Evolutionary conservation across 164 flowering plant species (phyloP), one percentile per base, ranked within the genome.

Genomic region (Sedum album): DNA sequence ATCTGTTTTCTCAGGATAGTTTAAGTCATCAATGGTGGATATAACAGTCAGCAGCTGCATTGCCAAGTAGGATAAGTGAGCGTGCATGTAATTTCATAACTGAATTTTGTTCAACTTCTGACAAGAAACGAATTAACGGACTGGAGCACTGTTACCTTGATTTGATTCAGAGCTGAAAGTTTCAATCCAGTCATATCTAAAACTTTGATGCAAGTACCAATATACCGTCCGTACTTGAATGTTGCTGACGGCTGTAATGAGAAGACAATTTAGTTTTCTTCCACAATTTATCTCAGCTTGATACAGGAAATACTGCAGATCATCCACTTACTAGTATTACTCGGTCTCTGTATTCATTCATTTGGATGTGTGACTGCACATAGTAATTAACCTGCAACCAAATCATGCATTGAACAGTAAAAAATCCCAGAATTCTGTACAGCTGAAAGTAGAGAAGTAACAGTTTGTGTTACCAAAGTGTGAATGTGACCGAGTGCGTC

Each of bases 1-100:
- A 13, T 91, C 89, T 1, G 99, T 91, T 85, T 94, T 94, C 84
- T 94, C 99, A 35, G 99, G 99, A 74, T 91, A 94, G 75, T 94
- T 94, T 66, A 94, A 79, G 73, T 94, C 99, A 81, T 94, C 99
- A 69, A 94, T 83, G 30, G 95, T 88, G 57, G 96, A 82, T 75
- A 90, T 90, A 14, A 66, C 79, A 33, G 96, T 90, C 75, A 92
- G 36, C 31, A 94, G 75, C 99, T 94, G 96, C 89, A 84, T 66
- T 6, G 69, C 57, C 55, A 68, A 60, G 5, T 21, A 17, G 60
- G 48, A 48, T 4, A 60, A 51, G 57, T 51, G 10, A 21, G 49
- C 3, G 38, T 35, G 38, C 38, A 35, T 3, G 48, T 44, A 44
- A 15, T 44, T 44, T 44, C 48, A 11, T 18, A 44, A 11, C 15